phyloP scores from a whole-genome alignment of 208 protist species.

The Acanthamoeba lenticulata region DNA sequence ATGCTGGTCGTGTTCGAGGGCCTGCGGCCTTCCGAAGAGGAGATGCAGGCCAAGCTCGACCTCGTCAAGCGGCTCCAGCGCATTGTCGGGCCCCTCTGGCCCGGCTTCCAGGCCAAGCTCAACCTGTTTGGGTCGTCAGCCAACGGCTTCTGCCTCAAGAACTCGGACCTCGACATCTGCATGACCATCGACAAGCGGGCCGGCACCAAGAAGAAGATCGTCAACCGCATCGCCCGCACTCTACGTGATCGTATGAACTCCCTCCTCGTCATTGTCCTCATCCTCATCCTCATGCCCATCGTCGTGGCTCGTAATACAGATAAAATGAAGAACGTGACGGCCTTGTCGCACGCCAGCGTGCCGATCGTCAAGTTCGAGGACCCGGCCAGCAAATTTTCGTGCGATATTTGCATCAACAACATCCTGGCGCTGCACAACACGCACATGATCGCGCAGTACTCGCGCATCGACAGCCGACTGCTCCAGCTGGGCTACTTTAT shows the following conservation, averaged over 20 bases:
- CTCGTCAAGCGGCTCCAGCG: neutral
- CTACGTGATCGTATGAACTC: slow-evolving; percentile 55
- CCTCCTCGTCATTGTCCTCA: neutral
- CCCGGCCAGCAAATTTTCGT: slow-evolving; percentile 67
- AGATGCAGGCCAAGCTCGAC: neutral
- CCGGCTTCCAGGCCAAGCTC: slow-evolving; percentile 56
- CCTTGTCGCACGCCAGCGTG: slow-evolving; percentile 77
- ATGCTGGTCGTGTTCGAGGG: neutral
- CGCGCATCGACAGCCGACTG: slow-evolving; percentile 66
- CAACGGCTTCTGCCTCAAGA: slow-evolving; percentile 75
- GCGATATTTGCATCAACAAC: slow-evolving; percentile 85
- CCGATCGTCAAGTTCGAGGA: slow-evolving; percentile 81
- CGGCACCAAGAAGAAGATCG: slow-evolving; percentile 73
- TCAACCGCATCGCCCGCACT: slow-evolving; percentile 67
- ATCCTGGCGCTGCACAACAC: slow-evolving; percentile 68
- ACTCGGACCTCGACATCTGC: slow-evolving; percentile 78
- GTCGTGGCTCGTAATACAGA: slow-evolving; percentile 45
- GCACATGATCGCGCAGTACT: slow-evolving; percentile 51
- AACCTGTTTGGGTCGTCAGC: slow-evolving; percentile 81
- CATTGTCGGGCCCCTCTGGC: neutral
- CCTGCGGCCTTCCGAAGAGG: neutral
- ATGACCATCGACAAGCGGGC: slow-evolving; percentile 69
- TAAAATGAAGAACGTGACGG: slow-evolving; percentile 71
- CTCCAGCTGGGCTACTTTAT: slow-evolving; percentile 67
- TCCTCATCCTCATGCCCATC: neutral